These are phyloP conservation scores for Veloporphyrellus conicus DNA, from an alignment of 1,284 basidiomycete genomes.

Conservation along the genomic window DNA sequence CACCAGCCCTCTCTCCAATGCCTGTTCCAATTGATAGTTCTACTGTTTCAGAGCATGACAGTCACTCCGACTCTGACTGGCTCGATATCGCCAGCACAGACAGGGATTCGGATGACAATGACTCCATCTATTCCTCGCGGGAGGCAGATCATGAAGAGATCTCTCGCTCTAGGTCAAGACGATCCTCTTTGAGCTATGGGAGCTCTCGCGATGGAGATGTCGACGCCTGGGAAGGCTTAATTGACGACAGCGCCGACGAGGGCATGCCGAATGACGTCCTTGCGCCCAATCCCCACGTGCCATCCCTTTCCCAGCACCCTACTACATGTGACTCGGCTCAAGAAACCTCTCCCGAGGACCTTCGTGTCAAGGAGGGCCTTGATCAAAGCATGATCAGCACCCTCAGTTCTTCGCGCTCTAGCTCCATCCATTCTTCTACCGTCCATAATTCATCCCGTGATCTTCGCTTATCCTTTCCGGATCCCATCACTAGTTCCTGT, in stretches of 20 bases:
- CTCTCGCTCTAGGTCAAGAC: constrained; percentile 53
- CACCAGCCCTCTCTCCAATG: constrained; percentile 29
- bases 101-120: constrained; percentile 63
- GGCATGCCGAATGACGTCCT: constrained; percentile 33
- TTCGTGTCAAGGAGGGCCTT: constrained; percentile 62
- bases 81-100: constrained; percentile 63
- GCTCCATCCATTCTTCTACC: constrained; percentile 50
- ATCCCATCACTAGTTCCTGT: constrained; percentile 65
- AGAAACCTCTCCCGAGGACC: constrained; percentile 47
- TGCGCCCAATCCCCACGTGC: constrained; percentile 27
- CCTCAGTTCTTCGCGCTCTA: constrained; percentile 63
- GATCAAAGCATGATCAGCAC: constrained; percentile 78
- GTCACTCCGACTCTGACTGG: constrained; percentile 73
- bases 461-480: constrained; percentile 71
- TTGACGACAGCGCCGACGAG: constrained; percentile 55
- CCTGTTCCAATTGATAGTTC: constrained; percentile 33
- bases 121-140: constrained; percentile 52
- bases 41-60: constrained; percentile 56
- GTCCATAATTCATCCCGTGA: constrained; percentile 59
- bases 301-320: constrained; percentile 27
- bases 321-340: constrained; percentile 24
- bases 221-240: constrained; percentile 70
- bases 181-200: constrained; percentile 61
- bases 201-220: constrained; percentile 63
- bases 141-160: constrained; percentile 57